A percentile compares a stretch with the other conserved stretches of the same genome.
These are phyloP conservation scores for Kuraishia ogatae DNA, from an alignment of 805 yeast species.

Conservation along the genomic window DNA sequence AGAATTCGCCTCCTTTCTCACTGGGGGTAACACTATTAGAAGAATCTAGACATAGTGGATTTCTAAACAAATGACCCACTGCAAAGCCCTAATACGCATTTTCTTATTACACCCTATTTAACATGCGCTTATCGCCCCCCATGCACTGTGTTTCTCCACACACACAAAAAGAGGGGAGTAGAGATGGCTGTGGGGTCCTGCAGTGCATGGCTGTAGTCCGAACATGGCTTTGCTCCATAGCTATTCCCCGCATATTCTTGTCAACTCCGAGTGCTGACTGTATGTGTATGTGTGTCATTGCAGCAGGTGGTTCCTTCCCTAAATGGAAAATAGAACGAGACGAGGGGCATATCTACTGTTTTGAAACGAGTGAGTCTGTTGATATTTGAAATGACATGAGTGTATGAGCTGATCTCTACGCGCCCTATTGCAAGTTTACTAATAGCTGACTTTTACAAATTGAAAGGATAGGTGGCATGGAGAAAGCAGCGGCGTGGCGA, in stretches of 20 bases:
- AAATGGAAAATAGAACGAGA: neutral
- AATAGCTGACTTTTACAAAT: no score
- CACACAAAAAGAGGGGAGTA: neutral
- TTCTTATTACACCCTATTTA: neutral
- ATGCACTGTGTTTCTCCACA: neutral
- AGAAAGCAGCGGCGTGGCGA: no score
- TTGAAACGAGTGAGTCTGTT: neutral
- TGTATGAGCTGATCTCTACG: no score
- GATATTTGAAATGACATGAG: neutral
- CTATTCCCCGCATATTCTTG: neutral
- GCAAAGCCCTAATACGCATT: neutral
- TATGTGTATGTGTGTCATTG: neutral
- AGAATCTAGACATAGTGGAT: neutral
- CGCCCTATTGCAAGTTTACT: no score
- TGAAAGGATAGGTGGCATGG: no score
- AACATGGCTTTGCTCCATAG: neutral
- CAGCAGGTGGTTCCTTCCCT: neutral
- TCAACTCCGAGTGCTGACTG: neutral
- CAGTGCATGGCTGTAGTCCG: neutral
- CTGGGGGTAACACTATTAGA: neutral
- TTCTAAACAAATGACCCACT: neutral
- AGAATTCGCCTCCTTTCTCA: neutral
- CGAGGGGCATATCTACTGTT: neutral
- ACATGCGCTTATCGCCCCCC: neutral
- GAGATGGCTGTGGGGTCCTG: neutral